These are phyloP conservation scores for Neonothopanus nambi DNA, from an alignment of 1,284 basidiomycete species.

Conservation along the genomic window DNA sequence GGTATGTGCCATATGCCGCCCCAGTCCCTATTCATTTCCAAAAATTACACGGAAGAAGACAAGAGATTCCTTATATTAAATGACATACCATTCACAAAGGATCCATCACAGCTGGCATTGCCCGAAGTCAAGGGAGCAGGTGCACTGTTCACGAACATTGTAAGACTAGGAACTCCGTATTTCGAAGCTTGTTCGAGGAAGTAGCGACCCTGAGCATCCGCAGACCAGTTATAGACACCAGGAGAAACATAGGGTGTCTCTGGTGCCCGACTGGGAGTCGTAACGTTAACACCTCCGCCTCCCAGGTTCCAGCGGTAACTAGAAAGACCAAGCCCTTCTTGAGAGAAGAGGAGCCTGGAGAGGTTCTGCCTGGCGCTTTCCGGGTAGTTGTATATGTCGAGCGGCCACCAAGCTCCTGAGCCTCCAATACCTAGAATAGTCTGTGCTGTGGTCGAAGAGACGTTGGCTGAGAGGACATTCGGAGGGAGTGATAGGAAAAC, in stretches of 20 bases:
- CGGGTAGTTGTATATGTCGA: constrained; percentile 42
- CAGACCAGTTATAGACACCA: constrained; percentile 41
- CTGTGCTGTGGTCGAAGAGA: constrained; percentile 26
- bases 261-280: constrained; percentile 39
- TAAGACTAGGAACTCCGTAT: constrained; percentile 30
- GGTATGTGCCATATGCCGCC: constrained; percentile 33
- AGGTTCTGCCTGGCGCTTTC: constrained; percentile 38
- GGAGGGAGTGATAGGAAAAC: background rate
- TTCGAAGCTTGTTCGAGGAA: constrained; percentile 38
- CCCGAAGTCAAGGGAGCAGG: constrained; percentile 35
- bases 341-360: constrained; percentile 39
- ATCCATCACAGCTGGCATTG: constrained; percentile 33
- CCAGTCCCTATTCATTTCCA: constrained; percentile 28
- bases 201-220: constrained; percentile 39
- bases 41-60: background rate
- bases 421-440: constrained; percentile 32
- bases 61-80: background rate
- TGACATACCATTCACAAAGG: constrained; percentile 30
- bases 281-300: constrained; percentile 41
- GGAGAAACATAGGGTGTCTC: constrained; percentile 41
- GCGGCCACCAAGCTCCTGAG: constrained; percentile 48
- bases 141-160: constrained; percentile 38
- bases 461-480: constrained; percentile 9
- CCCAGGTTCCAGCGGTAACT: constrained; percentile 46
- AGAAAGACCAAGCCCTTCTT: constrained; percentile 40